Percentiles rank a stretch among this genome's conserved stretches.
These are phyloP conservation scores for Cladosporium sp. DNA, from an alignment of 2,329 filamentous ascomycete genomes.

Conservation along the genomic window DNA sequence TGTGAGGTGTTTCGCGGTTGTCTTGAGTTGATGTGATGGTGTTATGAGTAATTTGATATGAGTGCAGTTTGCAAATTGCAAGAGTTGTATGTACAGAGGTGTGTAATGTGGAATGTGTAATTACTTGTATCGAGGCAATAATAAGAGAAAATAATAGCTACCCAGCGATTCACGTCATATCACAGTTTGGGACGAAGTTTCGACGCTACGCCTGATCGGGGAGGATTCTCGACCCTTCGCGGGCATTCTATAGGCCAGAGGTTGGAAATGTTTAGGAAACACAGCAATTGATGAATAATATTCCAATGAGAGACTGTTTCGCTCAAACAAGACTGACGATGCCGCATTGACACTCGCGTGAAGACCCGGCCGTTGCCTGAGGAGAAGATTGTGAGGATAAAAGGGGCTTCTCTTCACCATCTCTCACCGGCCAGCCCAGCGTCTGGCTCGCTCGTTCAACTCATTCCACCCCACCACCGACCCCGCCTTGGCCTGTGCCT, in stretches of 20 bases:
- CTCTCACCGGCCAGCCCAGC: background rate
- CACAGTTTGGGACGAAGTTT: slow-evolving; percentile 4
- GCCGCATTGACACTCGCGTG: background rate
- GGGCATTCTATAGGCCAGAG: slow-evolving; percentile 1
- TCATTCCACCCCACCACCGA: slow-evolving; percentile 17
- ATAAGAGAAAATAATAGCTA: slow-evolving; percentile 12
- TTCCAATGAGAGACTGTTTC: background rate
- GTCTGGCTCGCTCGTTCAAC: background rate
- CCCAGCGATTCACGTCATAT: slow-evolving; percentile 15
- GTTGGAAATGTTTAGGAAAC: background rate
- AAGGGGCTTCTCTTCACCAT: slow-evolving; percentile 15
- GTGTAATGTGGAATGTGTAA: background rate
- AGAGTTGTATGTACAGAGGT: background rate
- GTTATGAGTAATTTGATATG: background rate
- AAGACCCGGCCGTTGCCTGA: slow-evolving; percentile 10
- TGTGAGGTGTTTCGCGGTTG: too few species aligned
- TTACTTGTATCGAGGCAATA: background rate
- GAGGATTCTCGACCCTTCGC: slow-evolving; percentile 15
- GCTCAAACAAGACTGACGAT: background rate
- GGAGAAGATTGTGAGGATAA: background rate
- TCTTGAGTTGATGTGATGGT: too few species aligned
- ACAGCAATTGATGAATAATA: background rate
- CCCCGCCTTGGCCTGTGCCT: slow-evolving; percentile 16
- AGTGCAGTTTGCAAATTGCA: background rate
- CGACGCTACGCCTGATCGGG: slow-evolving; percentile 2